phyloP scores from a whole-genome alignment of 768 basidiomycete genomes.

The Jaapia argillacea region DNA sequence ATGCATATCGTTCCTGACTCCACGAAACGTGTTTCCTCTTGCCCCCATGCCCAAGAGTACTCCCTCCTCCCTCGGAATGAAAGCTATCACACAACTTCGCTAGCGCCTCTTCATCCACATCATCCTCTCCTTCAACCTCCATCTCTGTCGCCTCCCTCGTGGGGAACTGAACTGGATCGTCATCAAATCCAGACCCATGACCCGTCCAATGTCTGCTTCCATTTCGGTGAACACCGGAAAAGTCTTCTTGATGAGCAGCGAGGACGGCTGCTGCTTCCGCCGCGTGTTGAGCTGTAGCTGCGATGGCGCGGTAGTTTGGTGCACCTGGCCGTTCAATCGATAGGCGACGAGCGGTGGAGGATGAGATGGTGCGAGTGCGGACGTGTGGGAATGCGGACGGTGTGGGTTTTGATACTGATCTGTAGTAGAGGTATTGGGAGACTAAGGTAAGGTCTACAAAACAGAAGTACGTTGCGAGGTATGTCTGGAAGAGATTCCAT shows the following conservation, averaged over 20 bases:
- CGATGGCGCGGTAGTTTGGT: constrained; percentile 61
- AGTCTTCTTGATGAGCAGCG: constrained; percentile 54
- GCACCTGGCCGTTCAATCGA: constrained; percentile 44
- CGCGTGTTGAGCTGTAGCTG: constrained; percentile 61
- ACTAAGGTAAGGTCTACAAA: constrained; percentile 70
- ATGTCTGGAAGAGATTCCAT: constrained; percentile 41
- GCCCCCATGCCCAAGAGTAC: too few relatives aligned
- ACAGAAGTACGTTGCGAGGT: constrained; percentile 88
- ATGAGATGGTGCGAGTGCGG: constrained; percentile 32
- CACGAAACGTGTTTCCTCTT: constrained; percentile 53
- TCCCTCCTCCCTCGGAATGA: constrained; percentile 53
- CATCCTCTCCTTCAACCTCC: constrained; percentile 34
- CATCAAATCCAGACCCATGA: constrained; percentile 12
- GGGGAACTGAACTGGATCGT: constrained; percentile 1
- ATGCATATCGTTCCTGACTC: constrained; percentile 48
- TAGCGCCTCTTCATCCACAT: constrained; percentile 39
- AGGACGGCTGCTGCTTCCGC: constrained; percentile 64
- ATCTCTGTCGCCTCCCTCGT: neutral
- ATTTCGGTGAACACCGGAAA: constrained; percentile 5
- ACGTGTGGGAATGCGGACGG: constrained; percentile 22
- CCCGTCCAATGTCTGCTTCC: constrained; percentile 14
- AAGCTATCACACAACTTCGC: constrained; percentile 63
- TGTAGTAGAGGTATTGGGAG: constrained; percentile 76
- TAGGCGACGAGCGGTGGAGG: constrained; percentile 27
- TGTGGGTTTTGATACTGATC: constrained; percentile 17